Evolutionary conservation across 192 early-diverging fungal genomes (phyloP).

Genomic region (Coemansia sp.): DNA sequence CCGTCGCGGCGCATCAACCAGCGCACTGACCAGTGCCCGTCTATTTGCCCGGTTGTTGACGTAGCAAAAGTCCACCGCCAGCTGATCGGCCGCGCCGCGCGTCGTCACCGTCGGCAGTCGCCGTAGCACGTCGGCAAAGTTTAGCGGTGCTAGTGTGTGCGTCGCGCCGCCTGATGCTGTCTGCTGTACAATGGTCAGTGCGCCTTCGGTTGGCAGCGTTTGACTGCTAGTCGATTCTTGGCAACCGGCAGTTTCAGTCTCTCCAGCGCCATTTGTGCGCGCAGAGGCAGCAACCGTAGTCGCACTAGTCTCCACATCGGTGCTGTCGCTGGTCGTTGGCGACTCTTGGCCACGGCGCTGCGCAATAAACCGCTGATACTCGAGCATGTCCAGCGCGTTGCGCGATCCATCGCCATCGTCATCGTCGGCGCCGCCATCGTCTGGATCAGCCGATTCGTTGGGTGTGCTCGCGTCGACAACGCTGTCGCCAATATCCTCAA

Average conservation of each 20-base stretch:
- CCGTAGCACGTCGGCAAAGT: conserved; percentile 64
- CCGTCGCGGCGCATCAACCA: conserved; percentile 75
- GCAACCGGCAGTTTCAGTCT: background rate
- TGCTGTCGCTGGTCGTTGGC: no score
- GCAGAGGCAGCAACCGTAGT: conserved; percentile 8
- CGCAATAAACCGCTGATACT: conserved; percentile 43
- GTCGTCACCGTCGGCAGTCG: conserved; percentile 73
- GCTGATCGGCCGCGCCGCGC: conserved; percentile 79
- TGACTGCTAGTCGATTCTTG: conserved; percentile 5
- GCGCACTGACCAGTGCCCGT: conserved; percentile 67
- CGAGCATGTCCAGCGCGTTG: conserved; percentile 20
- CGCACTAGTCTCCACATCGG: no score
- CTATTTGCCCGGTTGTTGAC: conserved; percentile 77
- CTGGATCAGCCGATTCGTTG: background rate
- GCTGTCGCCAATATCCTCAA: conserved; percentile 1
- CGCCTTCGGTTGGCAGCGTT: conserved; percentile 22
- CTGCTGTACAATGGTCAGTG: conserved; percentile 24
- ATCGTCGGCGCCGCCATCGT: conserved; percentile 11
- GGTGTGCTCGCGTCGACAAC: no score
- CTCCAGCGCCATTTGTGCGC: conserved; percentile 3
- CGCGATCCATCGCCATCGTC: conserved; percentile 29
- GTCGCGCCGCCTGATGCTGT: conserved; percentile 3
- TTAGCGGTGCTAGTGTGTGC: conserved; percentile 33
- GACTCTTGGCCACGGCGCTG: conserved; percentile 18
- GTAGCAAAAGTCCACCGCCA: conserved; percentile 91